phyloP scores from a whole-genome alignment of 495 filamentous ascomycete genomes.

The Hypoxylon fuscum region DNA sequence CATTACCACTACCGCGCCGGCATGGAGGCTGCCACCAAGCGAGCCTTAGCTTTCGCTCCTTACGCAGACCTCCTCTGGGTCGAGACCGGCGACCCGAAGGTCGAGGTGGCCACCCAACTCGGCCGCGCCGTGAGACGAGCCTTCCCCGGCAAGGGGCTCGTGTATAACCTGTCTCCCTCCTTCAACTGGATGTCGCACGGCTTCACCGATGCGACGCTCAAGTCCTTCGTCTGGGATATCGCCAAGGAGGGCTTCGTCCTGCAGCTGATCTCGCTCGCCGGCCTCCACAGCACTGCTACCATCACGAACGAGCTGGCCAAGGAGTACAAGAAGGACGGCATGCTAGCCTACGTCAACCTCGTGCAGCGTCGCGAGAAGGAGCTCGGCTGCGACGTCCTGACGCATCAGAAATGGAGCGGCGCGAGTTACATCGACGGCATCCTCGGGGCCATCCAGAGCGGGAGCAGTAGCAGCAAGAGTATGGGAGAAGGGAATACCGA shows the following conservation, averaged over 20 bases:
- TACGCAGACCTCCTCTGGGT: slow-evolving; percentile 97
- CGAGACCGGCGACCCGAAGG: slow-evolving; percentile 88
- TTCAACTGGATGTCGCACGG: slow-evolving; percentile 99
- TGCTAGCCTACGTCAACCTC: slow-evolving; percentile 93
- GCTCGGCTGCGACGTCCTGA: slow-evolving; percentile 90
- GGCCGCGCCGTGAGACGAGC: slow-evolving; percentile 73
- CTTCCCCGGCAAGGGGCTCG: slow-evolving; percentile 82
- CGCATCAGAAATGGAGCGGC: slow-evolving; percentile 98
- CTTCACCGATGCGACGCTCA: slow-evolving; percentile 79
- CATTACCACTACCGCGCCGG: slow-evolving; percentile 96
- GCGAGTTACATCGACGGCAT: slow-evolving; percentile 94
- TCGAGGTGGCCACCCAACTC: slow-evolving; percentile 77
- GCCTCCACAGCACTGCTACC: slow-evolving; percentile 87
- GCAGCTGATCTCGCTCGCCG: slow-evolving; percentile 91
- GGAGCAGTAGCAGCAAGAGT: slow-evolving; percentile 81
- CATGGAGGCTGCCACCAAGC: slow-evolving; percentile 88
- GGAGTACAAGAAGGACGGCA: slow-evolving; percentile 87
- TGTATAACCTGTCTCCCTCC: slow-evolving; percentile 94
- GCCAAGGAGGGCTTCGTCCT: slow-evolving; percentile 92
- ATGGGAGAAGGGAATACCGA: slow-evolving; percentile 88
- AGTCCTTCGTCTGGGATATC: slow-evolving; percentile 94
- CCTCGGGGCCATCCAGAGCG: slow-evolving; percentile 88
- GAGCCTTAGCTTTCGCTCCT: slow-evolving; percentile 87
- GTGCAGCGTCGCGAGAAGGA: slow-evolving; percentile 92
- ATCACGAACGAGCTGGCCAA: slow-evolving; percentile 85